These are phyloP conservation scores for Cynanchum wilfordii DNA, from an alignment of 257 asterid species.

Conservation along the genomic window DNA sequence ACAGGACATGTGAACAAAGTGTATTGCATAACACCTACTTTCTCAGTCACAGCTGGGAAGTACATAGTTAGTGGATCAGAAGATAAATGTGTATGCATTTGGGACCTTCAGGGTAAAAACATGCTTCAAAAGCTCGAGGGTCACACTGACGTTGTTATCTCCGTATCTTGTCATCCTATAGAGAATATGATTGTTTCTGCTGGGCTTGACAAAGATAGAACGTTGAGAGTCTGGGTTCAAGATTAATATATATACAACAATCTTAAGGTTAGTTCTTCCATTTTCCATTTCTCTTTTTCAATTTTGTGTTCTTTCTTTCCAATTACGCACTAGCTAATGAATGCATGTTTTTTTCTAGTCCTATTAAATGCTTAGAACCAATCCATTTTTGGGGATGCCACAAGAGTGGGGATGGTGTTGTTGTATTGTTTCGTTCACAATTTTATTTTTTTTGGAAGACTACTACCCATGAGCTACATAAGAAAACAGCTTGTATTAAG, in stretches of 20 bases:
- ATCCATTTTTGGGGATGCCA: too few relatives aligned
- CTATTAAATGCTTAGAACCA: too few relatives aligned
- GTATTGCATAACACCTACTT: conserved; percentile 65
- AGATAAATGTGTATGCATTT: conserved; percentile 65
- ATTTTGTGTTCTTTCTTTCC: neutral
- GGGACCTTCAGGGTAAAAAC: conserved; percentile 76
- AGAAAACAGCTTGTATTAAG: neutral
- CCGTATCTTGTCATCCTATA: conserved; percentile 63
- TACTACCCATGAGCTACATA: too few relatives aligned
- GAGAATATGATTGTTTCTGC: conserved; percentile 80
- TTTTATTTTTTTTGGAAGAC: too few relatives aligned
- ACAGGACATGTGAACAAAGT: conserved; percentile 60
- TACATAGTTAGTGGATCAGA: conserved; percentile 84
- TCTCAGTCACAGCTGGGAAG: conserved; percentile 71
- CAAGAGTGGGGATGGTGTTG: too few relatives aligned
- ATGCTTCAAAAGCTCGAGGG: conserved; percentile 82
- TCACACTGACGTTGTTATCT: conserved; percentile 68
- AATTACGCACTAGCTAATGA: neutral
- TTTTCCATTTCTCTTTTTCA: too few relatives aligned
- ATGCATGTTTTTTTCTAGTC: neutral
- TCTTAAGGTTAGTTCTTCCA: conserved; percentile 20
- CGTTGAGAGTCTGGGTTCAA: conserved; percentile 82
- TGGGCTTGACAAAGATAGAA: conserved; percentile 69
- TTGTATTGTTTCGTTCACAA: too few relatives aligned
- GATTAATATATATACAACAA: conserved; percentile 24